phyloP scores from a whole-genome alignment of 116 monocot species.

The Dioscorea cayenensis region DNA sequence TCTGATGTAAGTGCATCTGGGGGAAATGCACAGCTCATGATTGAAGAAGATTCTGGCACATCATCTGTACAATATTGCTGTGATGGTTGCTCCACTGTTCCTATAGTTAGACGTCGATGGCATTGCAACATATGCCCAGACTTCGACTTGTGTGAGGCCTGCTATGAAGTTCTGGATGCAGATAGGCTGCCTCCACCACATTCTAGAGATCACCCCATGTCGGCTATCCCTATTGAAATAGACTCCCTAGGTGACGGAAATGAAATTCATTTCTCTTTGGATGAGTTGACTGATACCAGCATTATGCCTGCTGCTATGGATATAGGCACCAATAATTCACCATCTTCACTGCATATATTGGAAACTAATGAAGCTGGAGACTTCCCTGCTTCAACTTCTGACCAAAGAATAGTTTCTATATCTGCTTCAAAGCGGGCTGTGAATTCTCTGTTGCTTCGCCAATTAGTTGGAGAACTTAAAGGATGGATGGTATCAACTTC shows the following conservation, averaged over 20 bases:
- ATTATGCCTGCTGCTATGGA: constrained; percentile 40
- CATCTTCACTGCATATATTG: constrained; percentile 53
- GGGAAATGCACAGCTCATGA: constrained; percentile 67
- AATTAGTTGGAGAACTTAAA: constrained; percentile 71
- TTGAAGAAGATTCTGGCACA: constrained; percentile 80
- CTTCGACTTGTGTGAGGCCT: constrained; percentile 95
- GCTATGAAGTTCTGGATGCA: constrained; percentile 90
- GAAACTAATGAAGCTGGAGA: constrained; percentile 64
- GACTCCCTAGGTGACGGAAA: constrained; percentile 74
- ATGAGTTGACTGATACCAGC: constrained; percentile 65
- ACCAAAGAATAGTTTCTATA: constrained; percentile 81
- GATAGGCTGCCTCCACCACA: constrained; percentile 89
- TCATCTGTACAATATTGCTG: constrained; percentile 97
- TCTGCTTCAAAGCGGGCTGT: constrained; percentile 94
- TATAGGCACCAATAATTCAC: constrained; percentile 36
- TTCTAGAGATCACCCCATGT: constrained; percentile 90
- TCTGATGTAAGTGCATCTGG: constrained; percentile 36
- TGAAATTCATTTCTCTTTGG: constrained; percentile 77
- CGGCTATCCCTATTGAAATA: constrained; percentile 92
- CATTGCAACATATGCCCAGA: constrained; percentile 97
- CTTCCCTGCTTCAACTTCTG: constrained; percentile 32
- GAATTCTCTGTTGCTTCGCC: constrained; percentile 73
- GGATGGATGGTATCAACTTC: constrained; percentile 93
- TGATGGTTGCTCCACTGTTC: constrained; percentile 99
- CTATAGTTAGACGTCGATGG: constrained; percentile 87